These are phyloP conservation scores for Chlorella ohadii DNA, from an alignment of 139 green algal genomes.

Conservation along the genomic window DNA sequence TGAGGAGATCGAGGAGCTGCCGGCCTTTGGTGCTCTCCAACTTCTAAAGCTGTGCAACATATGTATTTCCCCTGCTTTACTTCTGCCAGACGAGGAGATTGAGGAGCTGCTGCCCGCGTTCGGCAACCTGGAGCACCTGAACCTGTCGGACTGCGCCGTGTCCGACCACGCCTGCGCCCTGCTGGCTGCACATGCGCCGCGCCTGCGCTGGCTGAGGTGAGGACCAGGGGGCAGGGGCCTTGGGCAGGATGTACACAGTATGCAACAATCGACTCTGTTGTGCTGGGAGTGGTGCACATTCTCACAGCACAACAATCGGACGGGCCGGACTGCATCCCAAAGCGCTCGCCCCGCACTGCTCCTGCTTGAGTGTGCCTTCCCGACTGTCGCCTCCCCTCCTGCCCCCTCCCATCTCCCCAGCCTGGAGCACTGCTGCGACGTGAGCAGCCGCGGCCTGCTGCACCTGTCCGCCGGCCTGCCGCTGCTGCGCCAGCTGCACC, in stretches of 20 bases:
- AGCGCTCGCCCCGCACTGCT: too few relatives aligned
- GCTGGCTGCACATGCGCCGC: background rate
- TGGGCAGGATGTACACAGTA: too few relatives aligned
- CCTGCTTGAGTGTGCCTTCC: too few relatives aligned
- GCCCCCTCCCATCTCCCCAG: background rate
- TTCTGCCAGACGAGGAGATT: constrained; percentile 2
- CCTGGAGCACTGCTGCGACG: constrained; percentile 27
- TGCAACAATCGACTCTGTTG: too few relatives aligned
- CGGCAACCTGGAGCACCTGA: background rate
- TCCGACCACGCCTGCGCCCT: constrained; percentile 15
- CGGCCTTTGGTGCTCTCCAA: too few relatives aligned
- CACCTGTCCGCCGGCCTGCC: constrained; percentile 19
- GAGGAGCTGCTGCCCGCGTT: constrained; percentile 12
- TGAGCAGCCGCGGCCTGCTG: constrained; percentile 1
- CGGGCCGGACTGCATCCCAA: too few relatives aligned
- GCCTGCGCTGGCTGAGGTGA: constrained; percentile 30
- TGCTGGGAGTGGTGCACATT: too few relatives aligned
- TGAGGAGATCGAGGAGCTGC: too few relatives aligned
- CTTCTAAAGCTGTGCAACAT: too few relatives aligned
- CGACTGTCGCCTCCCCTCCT: too few relatives aligned
- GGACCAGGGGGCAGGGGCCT: background rate
- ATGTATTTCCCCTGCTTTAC: too few relatives aligned
- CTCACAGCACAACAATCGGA: too few relatives aligned
- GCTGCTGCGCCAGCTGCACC: constrained; percentile 7
- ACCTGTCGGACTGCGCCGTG: constrained; percentile 15